A percentile compares a stretch with the other conserved stretches of the same genome.
These are phyloP conservation scores for Aegilops sharonensis DNA, from an alignment of 176 grass and related monocot species.

Conservation along the genomic window DNA sequence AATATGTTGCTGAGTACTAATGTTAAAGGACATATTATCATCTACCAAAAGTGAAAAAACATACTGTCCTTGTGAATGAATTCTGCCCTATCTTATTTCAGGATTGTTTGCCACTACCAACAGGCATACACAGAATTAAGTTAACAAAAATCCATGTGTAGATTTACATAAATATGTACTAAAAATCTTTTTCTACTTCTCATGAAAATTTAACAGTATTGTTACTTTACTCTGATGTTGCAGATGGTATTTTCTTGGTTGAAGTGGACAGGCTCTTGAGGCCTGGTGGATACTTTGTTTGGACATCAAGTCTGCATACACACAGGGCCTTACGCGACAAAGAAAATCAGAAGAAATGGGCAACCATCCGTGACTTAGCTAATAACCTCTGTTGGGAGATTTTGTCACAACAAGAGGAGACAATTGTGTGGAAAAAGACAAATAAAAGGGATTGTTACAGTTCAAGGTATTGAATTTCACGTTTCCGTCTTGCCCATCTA, in stretches of 20 bases:
- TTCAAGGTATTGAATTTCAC: slow-evolving; percentile 50
- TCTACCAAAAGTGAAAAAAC: not conserved
- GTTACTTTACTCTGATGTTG: slow-evolving; percentile 18
- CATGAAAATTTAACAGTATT: not conserved
- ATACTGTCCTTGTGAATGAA: not conserved
- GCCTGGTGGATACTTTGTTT: slow-evolving; percentile 96
- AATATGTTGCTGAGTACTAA: slow-evolving; percentile 4
- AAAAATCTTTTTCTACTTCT: not conserved
- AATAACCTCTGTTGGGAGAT: slow-evolving; percentile 95
- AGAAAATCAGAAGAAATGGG: slow-evolving; percentile 97
- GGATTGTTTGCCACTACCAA: slow-evolving; percentile 8
- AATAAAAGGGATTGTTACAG: slow-evolving; percentile 73
- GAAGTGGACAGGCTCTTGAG: slow-evolving; percentile 98
- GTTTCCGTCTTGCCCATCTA: not conserved
- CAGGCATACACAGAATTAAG: not conserved
- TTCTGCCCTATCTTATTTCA: not conserved
- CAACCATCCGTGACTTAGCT: slow-evolving; percentile 53
- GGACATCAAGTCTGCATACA: slow-evolving; percentile 87
- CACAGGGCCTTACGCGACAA: slow-evolving; percentile 86
- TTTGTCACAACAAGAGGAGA: slow-evolving; percentile 97
- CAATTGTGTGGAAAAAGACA: slow-evolving; percentile 97
- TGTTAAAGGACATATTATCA: slow-evolving; percentile 20
- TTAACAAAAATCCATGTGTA: not conserved
- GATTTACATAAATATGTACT: not conserved
- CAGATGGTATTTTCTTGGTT: slow-evolving; percentile 90